Conservation (phyloP, 225 moss, liverwort and hornwort species). For the Rhytidiadelphus loreus region DNA sequence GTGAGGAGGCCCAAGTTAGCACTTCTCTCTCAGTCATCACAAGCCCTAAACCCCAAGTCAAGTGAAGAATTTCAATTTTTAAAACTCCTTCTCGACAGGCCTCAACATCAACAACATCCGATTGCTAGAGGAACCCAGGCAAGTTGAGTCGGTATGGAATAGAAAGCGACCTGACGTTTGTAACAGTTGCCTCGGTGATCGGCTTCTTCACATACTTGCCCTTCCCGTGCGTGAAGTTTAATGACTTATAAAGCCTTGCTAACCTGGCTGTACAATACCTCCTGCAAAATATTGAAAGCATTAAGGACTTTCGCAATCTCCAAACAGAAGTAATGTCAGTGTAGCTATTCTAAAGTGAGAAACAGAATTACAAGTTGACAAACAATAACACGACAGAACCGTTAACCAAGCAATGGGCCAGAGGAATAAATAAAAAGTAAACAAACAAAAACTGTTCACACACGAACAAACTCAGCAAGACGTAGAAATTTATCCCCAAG, state of each 20-base stretch:
- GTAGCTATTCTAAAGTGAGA: not conserved
- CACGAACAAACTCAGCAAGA: not conserved
- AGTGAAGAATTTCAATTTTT: not conserved
- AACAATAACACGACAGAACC: not conserved
- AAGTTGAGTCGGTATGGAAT: not conserved
- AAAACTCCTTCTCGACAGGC: not conserved
- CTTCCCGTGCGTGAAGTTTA: slow-evolving; percentile 93
- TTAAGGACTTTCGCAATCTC: not conserved
- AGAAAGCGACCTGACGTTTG: slow-evolving; percentile 69
- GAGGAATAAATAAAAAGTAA: not conserved
- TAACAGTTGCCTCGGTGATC: slow-evolving; percentile 69
- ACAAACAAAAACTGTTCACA: not conserved
- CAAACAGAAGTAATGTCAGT: not conserved
- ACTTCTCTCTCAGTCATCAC: not conserved
- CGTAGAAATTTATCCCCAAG: not conserved
- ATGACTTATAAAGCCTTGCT: slow-evolving; percentile 71
- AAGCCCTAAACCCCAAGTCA: not conserved
- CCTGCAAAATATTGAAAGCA: slow-evolving; percentile 27
- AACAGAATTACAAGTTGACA: not conserved
- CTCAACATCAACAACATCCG: not conserved
- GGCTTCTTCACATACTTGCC: slow-evolving; percentile 91
- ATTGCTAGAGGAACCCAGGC: not conserved
- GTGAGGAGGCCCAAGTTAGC: not conserved
- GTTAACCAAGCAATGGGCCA: not conserved
- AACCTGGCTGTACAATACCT: slow-evolving; percentile 86